Percentiles rank a stretch among this genome's conserved stretches.
These are phyloP conservation scores for Hippophae tibetana DNA, from an alignment of 306 rosid species.

Conservation along the genomic window DNA sequence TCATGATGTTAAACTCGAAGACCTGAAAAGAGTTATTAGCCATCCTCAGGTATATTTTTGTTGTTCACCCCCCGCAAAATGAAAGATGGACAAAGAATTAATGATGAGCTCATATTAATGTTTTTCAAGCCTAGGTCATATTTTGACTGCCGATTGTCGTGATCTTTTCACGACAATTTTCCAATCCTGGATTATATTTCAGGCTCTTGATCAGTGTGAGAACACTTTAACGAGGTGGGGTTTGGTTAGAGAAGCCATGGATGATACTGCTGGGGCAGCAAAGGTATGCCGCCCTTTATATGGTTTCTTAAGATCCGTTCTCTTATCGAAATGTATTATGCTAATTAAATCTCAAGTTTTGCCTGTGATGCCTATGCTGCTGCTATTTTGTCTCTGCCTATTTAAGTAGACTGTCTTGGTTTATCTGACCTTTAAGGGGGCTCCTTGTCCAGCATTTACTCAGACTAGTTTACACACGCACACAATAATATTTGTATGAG, in stretches of 20 bases:
- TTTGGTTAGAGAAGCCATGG: conserved; percentile 84
- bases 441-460: too few relatives aligned
- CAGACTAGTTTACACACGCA: too few relatives aligned
- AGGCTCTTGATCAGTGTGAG: conserved; percentile 99
- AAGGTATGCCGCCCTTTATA: conserved; percentile 43
- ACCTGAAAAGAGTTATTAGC: conserved; percentile 77
- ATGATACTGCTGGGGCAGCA: conserved; percentile 97
- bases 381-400: background rate
- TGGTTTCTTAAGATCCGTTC: conserved; percentile 10
- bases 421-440: too few relatives aligned
- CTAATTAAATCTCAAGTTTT: background rate
- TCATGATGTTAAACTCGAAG: conserved; percentile 62
- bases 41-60: conserved; percentile 66
- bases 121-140: too few relatives aligned
- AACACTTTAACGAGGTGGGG: conserved; percentile 62
- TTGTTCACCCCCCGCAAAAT: too few relatives aligned
- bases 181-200: conserved; percentile 3
- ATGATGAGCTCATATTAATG: too few relatives aligned
- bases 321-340: conserved; percentile 1
- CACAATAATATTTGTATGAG: too few relatives aligned
- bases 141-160: too few relatives aligned
- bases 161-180: too few relatives aligned
- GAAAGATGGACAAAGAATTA: too few relatives aligned
- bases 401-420: background rate
- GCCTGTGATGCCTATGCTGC: background rate